Base-by-base conservation (phyloP, 1,139 yeast species). In the Arxiozyma telluris region DNA sequence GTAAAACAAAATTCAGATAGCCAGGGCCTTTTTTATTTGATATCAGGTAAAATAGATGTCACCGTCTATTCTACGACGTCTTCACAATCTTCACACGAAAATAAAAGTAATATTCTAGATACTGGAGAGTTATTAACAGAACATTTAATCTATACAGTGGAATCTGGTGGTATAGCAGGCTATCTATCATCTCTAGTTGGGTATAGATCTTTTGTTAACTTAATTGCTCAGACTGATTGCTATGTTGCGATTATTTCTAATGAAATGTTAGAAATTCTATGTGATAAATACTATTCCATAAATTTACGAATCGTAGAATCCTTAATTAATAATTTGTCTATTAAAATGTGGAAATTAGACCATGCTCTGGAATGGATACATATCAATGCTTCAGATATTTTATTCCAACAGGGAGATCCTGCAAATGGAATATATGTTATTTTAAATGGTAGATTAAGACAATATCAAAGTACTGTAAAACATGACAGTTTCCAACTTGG, bases 361-460 rank as follows among this genome's bases (percentile, higher is more conserved):
- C 88, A 87, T 70, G 96, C 98, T 0, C 73, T 93, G 52, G 98
- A 93, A 68, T 93, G 98, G 98, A 82, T 93, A 50, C 96, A 89
- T 58, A 77, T 88, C 4, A 83, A 83, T 18, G 94, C 97, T 0
- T 96, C 98, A 0, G 84, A 84, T 53, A 79, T 84, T 0, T 70
- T 93, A 30, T 88, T 87, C 62, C 78, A 82, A 3, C 94, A 93
- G 66, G 95, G 91, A 0, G 95, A 89, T 53, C 80, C 80, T 41
- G 96, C 98, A 0, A 93, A 90, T 67, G 96, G 97, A 20, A 88
- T 93, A 51, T 95, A 90, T 65, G 83, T 91, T 49, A 96, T 93
- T 0, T 71, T 93, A 47, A 91, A 91, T 71, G 98, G 98, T 6
- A 77, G 98, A 54, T 76, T 93, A 61, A 76, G 98, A 50, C 87